Evolutionary conservation across 345 rosid species (phyloP), one percentile per base, ranked within the genome.

Genomic region (Brassica carinata): DNA sequence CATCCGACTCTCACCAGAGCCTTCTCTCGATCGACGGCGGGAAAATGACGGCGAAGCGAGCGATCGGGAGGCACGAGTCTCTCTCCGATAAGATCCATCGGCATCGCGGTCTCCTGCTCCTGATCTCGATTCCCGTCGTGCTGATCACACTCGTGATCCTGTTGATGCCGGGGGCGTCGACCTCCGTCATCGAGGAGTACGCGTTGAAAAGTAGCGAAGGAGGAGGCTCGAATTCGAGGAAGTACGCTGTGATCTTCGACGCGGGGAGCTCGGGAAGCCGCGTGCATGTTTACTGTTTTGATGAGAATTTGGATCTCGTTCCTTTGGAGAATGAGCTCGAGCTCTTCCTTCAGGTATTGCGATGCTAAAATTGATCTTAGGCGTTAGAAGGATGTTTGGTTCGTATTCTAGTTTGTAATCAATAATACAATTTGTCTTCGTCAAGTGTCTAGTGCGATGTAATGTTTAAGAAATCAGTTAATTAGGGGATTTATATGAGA

Each of bases 241-340:
- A 81, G 45, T 96, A 84, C 26, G 97, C 98, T 0, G 99, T 96
- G 34, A 83, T 96, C 30, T 96, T 96, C 55, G 98, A 96, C 45
- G 99, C 99, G 11, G 98, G 99, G 0, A 96, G 99, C 76, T 93
- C 99, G 10, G 99, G 98, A 17, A 96, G 99, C 78, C 87, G 99
- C n/a, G 99, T 96, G 30, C 99, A 96, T 71, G 99, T 96, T 62
- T 96, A 75, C 69, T 96, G 97, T 77, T 96, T 96, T 30, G 97
- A 96, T 84, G 88, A 78, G 59, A 90, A 93, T 79, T 77, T 90
- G 88, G 96, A 96, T 96, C 99, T 96, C 36, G 85, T 96, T 72
- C 96, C 96, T 23, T 88, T 96, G 38, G 99, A 90, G 18, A 80
- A 86, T 72, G 96, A 89, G 77, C 96, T 96, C 80, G 99, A 96